Conservation (phyloP, 345 rosid species). For the Hibiscus mutabilis region DNA sequence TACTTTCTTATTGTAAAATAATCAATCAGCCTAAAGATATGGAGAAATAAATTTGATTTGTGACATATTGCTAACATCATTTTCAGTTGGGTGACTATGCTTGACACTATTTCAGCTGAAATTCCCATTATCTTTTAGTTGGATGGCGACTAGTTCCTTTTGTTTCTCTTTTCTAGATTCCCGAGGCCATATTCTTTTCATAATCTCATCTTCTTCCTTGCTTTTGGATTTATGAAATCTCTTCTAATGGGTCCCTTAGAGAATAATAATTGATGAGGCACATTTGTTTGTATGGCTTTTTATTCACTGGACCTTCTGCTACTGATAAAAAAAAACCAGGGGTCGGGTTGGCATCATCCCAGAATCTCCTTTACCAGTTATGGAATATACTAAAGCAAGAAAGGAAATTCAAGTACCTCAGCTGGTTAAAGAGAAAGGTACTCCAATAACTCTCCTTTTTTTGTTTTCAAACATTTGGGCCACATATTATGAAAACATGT, state of each 20-base stretch:
- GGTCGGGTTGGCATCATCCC: conserved; percentile 51
- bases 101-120: conserved; percentile 12
- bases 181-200: conserved; percentile 37
- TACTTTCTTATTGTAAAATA: conserved; percentile 2
- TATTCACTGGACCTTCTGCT: conserved; percentile 38
- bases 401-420: conserved; percentile 45
- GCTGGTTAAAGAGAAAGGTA: conserved; percentile 58
- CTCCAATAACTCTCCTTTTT: conserved; percentile 43
- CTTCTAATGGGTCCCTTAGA: conserved; percentile 40
- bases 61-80: conserved; percentile 43
- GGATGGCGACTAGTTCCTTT: conserved; percentile 43
- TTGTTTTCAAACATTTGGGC: conserved; percentile 81
- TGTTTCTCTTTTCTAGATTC: conserved; percentile 39
- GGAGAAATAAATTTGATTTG: neutral
- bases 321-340: conserved; percentile 24
- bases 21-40: neutral
- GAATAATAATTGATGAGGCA: conserved; percentile 60
- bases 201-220: conserved; percentile 28
- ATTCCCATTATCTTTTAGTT: conserved; percentile 14
- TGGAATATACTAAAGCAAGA: conserved; percentile 45
- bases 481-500: conserved; percentile 38
- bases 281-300: conserved; percentile 44
- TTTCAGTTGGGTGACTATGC: conserved; percentile 2
- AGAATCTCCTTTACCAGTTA: conserved; percentile 64
- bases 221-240: neutral